Conservation (phyloP, 345 rosid species). For the Salix dunnii region DNA sequence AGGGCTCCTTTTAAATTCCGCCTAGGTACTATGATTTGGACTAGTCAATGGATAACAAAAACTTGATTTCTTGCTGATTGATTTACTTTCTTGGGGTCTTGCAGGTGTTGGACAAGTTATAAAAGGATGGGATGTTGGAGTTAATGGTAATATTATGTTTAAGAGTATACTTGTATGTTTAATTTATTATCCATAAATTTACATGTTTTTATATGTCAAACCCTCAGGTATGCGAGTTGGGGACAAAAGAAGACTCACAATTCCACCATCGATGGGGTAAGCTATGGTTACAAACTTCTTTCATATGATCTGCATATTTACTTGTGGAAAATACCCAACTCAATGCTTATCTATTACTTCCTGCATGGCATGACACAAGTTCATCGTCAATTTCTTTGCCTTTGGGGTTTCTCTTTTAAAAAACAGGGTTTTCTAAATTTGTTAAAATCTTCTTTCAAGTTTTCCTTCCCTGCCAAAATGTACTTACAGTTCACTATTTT, state of each 20-base stretch:
- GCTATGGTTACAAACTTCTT: not conserved
- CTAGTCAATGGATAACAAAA: not conserved
- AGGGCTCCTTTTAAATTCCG: constrained; percentile 79
- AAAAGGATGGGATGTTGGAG: constrained; percentile 98
- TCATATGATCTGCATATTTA: not conserved
- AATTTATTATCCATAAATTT: not conserved
- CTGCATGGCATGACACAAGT: not conserved
- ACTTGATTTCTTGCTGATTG: not conserved
- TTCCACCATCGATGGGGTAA: constrained; percentile 86
- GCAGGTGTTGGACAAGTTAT: constrained; percentile 88
- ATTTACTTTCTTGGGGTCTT: constrained; percentile 19
- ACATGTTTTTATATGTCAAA: not conserved
- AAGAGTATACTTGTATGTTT: not conserved
- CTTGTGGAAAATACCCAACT: not conserved
- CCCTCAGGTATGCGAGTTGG: constrained; percentile 80
- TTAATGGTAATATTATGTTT: constrained; percentile 50
- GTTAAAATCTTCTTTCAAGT: not conserved
- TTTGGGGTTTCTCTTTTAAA: not conserved
- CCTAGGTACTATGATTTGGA: constrained; percentile 46
- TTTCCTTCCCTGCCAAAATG: not conserved
- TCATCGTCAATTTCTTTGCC: not conserved
- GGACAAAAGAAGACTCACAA: constrained; percentile 66
- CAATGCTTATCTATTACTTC: not conserved
- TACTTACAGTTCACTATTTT: not conserved
- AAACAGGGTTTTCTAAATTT: not conserved